Conservation (phyloP, 345 rosid species). For the Gossypium mustelinum region DNA sequence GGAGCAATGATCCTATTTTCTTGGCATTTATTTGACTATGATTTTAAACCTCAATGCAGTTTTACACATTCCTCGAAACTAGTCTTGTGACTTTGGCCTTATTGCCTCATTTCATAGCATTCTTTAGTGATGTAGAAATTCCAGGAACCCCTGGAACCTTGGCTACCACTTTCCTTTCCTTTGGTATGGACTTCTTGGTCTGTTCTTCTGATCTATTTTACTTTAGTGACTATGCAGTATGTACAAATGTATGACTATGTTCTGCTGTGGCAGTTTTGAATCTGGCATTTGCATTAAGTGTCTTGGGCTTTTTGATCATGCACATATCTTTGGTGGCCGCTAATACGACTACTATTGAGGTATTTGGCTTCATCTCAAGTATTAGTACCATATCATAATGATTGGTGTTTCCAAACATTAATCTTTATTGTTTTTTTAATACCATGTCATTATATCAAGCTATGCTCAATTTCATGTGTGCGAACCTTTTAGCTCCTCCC, state of each 20-base stretch:
- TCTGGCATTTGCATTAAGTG: constrained; percentile 91
- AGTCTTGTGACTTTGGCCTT: constrained; percentile 74
- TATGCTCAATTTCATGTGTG: not conserved
- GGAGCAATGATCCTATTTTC: not conserved
- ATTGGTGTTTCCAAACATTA: not conserved
- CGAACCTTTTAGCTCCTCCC: not conserved
- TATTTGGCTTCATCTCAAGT: constrained; percentile 22
- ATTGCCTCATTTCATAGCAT: constrained; percentile 81
- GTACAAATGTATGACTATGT: constrained; percentile 7
- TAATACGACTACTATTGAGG: constrained; percentile 97
- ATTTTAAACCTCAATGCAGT: constrained; percentile 49
- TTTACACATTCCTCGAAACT: constrained; percentile 94
- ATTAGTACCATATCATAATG: not conserved
- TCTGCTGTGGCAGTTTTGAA: constrained; percentile 61
- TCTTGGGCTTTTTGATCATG: constrained; percentile 91
- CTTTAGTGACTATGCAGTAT: not conserved
- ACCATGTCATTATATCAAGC: not conserved
- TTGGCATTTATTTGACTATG: constrained; percentile 10
- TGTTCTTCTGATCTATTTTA: not conserved
- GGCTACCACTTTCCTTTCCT: constrained; percentile 93
- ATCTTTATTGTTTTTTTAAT: not conserved
- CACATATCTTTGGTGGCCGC: constrained; percentile 78
- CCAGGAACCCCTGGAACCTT: constrained; percentile 92
- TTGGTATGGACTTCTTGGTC: constrained; percentile 46
- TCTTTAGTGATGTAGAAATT: constrained; percentile 91